Conservation (phyloP, 179 eudicot genomes). For the Drosera spatulata region DNA sequence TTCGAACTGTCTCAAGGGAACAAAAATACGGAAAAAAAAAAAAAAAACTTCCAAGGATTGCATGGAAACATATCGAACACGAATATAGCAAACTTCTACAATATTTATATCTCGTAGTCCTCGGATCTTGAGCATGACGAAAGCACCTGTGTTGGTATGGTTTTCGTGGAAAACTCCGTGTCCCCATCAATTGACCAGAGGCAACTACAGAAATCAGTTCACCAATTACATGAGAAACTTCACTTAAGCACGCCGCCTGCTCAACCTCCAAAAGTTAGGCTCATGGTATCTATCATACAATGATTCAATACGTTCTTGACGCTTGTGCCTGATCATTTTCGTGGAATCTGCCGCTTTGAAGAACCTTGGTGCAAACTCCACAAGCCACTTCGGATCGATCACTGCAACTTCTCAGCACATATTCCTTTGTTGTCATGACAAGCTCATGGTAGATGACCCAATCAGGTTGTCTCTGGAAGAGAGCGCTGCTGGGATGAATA, state of each 20-base stretch:
- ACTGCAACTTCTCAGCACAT: conserved; percentile 87
- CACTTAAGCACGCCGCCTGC: conserved; percentile 62
- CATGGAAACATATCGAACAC: too few relatives aligned
- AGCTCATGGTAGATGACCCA: conserved; percentile 93
- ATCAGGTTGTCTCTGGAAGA: conserved; percentile 85
- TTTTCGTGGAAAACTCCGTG: too few relatives aligned
- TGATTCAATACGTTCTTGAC: conserved; percentile 78
- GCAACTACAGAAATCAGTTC: too few relatives aligned
- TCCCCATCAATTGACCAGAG: too few relatives aligned
- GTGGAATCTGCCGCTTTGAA: conserved; percentile 77
- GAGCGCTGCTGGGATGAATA: conserved; percentile 85
- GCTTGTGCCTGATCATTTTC: conserved; percentile 79
- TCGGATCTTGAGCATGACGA: too few relatives aligned
- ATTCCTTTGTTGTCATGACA: conserved; percentile 87
- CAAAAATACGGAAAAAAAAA: too few relatives aligned
- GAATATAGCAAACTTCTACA: too few relatives aligned
- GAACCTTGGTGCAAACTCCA: conserved; percentile 76
- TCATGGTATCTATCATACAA: conserved; percentile 84
- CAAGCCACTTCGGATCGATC: conserved; percentile 78
- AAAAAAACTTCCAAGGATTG: too few relatives aligned
- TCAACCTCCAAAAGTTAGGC: conserved; percentile 85
- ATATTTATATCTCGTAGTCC: too few relatives aligned
- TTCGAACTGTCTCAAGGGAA: too few relatives aligned
- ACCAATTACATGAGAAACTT: conserved; percentile 2
- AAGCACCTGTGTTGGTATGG: too few relatives aligned